These are phyloP conservation scores for Wilcoxina mikolae DNA, from an alignment of 495 filamentous ascomycete genomes.

Conservation along the genomic window DNA sequence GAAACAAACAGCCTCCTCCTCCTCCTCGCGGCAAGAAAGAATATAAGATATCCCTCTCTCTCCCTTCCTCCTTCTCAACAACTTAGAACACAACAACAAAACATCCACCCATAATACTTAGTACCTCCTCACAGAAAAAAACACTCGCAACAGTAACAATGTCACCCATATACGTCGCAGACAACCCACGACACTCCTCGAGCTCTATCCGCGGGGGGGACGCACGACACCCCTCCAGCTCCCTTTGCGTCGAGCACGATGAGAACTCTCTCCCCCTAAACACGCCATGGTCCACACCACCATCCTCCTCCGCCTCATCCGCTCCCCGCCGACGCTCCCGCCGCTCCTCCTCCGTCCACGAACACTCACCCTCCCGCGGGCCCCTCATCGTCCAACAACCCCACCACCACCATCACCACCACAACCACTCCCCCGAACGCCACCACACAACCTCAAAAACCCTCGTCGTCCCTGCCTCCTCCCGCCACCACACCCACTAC, in stretches of 20 bases:
- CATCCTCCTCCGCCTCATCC: conserved; percentile 4
- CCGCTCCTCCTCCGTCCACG: conserved; percentile 19
- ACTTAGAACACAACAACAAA: not conserved
- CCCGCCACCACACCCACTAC: conserved; percentile 10
- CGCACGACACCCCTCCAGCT: conserved; percentile 10
- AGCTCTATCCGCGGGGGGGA: conserved; percentile 13
- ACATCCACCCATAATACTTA: not conserved
- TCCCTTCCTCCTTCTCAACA: not conserved
- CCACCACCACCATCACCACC: conserved; percentile 12
- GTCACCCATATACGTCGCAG: not conserved
- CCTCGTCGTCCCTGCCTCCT: conserved; percentile 18
- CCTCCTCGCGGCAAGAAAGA: too few species aligned
- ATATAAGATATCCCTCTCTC: not conserved
- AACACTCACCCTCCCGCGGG: conserved; percentile 4
- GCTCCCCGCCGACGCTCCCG: not conserved
- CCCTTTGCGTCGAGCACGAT: conserved; percentile 2
- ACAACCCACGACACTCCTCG: conserved; percentile 19
- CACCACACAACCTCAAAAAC: not conserved
- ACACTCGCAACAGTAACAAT: not conserved
- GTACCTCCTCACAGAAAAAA: not conserved
- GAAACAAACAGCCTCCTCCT: not conserved
- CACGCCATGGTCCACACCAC: conserved; percentile 21
- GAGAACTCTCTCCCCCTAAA: conserved; percentile 24
- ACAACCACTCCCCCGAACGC: conserved; percentile 4
- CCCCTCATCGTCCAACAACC: conserved; percentile 1